Base-by-base conservation (phyloP, 106 monocot species). In the Ottelia alismoides region DNA sequence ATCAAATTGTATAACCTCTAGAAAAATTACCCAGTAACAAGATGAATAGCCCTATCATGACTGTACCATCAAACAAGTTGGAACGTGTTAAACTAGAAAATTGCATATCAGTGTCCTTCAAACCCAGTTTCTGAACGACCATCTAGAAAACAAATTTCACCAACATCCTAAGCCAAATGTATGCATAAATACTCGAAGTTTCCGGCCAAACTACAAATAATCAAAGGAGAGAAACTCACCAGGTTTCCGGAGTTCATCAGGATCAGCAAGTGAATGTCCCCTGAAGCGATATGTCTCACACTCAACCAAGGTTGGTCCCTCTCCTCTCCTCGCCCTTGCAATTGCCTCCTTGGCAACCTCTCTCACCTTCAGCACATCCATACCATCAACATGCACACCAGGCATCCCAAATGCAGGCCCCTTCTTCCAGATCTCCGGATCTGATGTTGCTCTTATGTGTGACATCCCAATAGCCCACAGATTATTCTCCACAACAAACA, bases 301-400 rank as follows among this genome's bases (percentile, higher is more conserved):
- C 74, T 89, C 88, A 19, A 89, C 83, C 26, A 88, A 64, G 11
- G 72, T 81, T 5, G 81, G 81, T 1, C 91, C 91, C 23, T 91
- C 91, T n/a, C 91, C 91, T 22, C 81, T 72, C 75, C 91, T 81
- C 3, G 85, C 91, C 67, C 91, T 75, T 19, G 2, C 70, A 32
- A 91, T 55, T 0, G 85, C 91, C 57, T 91, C 91, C 58, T 64
- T 67, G 0, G n/a, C n/a, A n/a, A n/a, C n/a, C n/a, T n/a, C n/a
- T n/a, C n/a, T n/a, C n/a, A n/a, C n/a, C n/a, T n/a, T 84, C 91
- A 91, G 61, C 68, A 91, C 91, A 45, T 91, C 91, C 84, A 91
- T 91, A 14, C 91, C 91, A 59, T 91, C 84, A 6, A 91, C 85
- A 55, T 78, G 78, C 29, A 91, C 75, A 3, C 91, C 91, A 1